Base-by-base conservation (phyloP, 495 filamentous ascomycete species). In the Sabuloglossum arenarium region DNA sequence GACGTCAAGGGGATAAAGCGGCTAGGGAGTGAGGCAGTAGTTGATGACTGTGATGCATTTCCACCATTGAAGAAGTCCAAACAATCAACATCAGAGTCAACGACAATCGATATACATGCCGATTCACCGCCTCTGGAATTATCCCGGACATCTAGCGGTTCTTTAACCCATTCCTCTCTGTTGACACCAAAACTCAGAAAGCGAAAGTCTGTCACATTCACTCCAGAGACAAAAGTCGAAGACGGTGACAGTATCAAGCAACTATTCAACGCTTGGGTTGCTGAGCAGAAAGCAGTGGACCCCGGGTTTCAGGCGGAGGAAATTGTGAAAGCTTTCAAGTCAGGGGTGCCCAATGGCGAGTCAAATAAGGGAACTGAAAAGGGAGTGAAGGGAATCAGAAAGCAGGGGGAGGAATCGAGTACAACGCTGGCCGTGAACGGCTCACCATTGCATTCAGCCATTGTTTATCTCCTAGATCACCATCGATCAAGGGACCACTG, bases 171-270 rank as follows among this genome's bases (percentile, higher is more conserved):
- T 24, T 8, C 19, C 8, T 8, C 45, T 24, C n/a, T 8, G 1
- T 47, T n/a, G 21, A 31, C 51, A 8, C 11, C 51, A 3, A 28
- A 54, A 30, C 32, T 23, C 14, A 49, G 23, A 43, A 60, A 57
- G 25, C 69, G 67, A 50, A 93, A 90, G 67, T 81, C 82, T 0
- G 87, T 94, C 27, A 78, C 84, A 9, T 94, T 94, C 63, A 78
- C 83, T 0, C 71, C 79, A 24, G 82, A 82, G 30, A 76, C 78
- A 6, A 86, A 86, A 67, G 73, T 69, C 34, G 66, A 74, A 47
- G 78, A 82, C 61, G 77, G 73, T 19, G 69, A 72, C 50, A 74
- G 70, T 59, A 66, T 68, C 23, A 69, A 69, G 52, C 59, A 68
- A 47, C 63, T 73, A 24, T 76, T 71, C 62, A 68, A 69, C 51